A percentile compares a stretch with the other conserved stretches of the same genome.
Conservation (phyloP, 2,329 filamentous ascomycete genomes). For the Echinosphaeria canescens region DNA sequence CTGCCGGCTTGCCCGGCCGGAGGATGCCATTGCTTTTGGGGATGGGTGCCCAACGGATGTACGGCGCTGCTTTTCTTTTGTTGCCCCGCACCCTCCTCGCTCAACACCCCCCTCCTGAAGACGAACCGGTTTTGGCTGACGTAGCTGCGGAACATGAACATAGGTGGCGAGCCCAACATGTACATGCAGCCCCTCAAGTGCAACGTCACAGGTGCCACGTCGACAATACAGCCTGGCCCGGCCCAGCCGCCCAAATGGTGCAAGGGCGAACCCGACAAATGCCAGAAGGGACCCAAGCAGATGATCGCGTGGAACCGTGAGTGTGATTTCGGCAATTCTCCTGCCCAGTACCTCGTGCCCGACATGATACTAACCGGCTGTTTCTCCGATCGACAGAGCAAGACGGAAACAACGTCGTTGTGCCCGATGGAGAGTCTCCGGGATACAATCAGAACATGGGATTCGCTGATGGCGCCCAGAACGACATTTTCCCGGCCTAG, state of each 20-base stretch:
- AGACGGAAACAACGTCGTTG: constrained; percentile 12
- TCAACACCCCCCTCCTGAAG: too few species aligned
- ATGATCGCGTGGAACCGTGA: constrained; percentile 24
- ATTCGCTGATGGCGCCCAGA: constrained; percentile 11
- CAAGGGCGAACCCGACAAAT: constrained; percentile 15
- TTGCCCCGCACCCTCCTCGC: too few species aligned
- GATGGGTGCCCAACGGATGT: constrained; percentile 4
- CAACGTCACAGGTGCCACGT: constrained; percentile 19
- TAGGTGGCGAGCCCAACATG: too few species aligned
- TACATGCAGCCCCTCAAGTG: constrained; percentile 27
- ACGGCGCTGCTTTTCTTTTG: background rate
- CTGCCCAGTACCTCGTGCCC: background rate
- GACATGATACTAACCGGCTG: background rate
- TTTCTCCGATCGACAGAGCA: constrained; percentile 6
- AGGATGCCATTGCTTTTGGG: constrained; percentile 4
- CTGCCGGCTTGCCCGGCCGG: constrained; percentile 3
- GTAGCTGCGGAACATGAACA: constrained; percentile 11
- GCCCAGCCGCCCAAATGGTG: constrained; percentile 19
- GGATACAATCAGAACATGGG: constrained; percentile 13
- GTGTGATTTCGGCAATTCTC: constrained; percentile 2
- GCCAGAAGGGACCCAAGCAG: constrained; percentile 23
- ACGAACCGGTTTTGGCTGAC: constrained; percentile 6
- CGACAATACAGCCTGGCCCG: constrained; percentile 15
- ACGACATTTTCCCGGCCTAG: constrained; percentile 11
- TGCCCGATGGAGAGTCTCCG: constrained; percentile 8